Conservation (phyloP, 805 yeast genomes). For the Sugiyamaella chiloensis region DNA sequence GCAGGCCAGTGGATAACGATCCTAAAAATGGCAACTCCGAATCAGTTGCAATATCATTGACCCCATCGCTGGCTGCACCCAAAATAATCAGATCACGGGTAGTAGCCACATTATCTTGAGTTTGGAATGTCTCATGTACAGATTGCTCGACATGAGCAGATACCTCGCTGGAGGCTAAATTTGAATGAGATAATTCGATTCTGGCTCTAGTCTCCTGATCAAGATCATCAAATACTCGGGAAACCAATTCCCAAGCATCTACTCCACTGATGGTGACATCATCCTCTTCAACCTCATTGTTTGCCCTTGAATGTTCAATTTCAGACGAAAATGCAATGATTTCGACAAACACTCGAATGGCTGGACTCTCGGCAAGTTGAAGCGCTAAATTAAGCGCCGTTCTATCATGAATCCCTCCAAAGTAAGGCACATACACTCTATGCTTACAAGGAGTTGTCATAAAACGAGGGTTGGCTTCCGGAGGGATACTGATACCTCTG, state of each 20-base stretch:
- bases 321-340: conserved; percentile 3
- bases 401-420: conserved; percentile 17
- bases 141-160: background rate
- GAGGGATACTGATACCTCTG: conserved; percentile 19
- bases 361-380: conserved; percentile 18
- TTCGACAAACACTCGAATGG: conserved; percentile 17
- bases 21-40: background rate
- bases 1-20: background rate
- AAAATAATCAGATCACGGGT: background rate
- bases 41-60: background rate
- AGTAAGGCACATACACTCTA: conserved; percentile 20
- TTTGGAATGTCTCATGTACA: background rate
- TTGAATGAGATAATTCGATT: background rate
- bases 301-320: background rate
- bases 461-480: background rate
- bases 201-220: background rate
- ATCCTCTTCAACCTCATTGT: conserved; percentile 4
- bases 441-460: background rate
- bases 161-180: background rate
- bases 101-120: background rate
- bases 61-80: background rate
- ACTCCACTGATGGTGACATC: conserved; percentile 9
- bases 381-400: conserved; percentile 18
- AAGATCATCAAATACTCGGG: background rate
- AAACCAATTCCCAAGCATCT: conserved; percentile 14